A percentile compares a stretch with the other conserved stretches of the same genome.
Conservation (phyloP, 441 rosid species). For the Gossypium schwendimanii region DNA sequence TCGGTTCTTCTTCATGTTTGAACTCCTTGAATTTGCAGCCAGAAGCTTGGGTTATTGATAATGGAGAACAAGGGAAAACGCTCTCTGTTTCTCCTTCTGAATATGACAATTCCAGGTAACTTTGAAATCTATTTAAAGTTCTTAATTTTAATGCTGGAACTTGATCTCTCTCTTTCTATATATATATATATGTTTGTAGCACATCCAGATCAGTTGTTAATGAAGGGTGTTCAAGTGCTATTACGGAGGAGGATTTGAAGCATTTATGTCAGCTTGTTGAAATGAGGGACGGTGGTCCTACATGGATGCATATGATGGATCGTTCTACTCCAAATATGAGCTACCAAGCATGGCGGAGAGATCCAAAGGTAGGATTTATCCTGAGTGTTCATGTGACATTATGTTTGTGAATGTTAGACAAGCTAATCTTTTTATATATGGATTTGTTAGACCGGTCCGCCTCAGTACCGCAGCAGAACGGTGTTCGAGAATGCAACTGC, state of each 20-base stretch:
- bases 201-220: conserved; percentile 27
- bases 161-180: not conserved
- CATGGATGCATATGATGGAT: conserved; percentile 73
- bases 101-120: conserved; percentile 31
- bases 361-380: conserved; percentile 40
- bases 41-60: conserved; percentile 20
- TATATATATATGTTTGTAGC: not conserved
- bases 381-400: not conserved
- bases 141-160: not conserved
- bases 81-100: conserved; percentile 9
- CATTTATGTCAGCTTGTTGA: conserved; percentile 51
- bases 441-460: conserved; percentile 52
- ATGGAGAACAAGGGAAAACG: conserved; percentile 10
- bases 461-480: conserved; percentile 57
- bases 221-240: conserved; percentile 34
- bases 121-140: not conserved
- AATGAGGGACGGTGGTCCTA: conserved; percentile 63
- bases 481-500: conserved; percentile 62
- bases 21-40: conserved; percentile 29
- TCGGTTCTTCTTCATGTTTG: conserved; percentile 40
- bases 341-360: conserved; percentile 77
- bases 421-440: not conserved
- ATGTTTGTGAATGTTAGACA: not conserved
- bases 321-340: conserved; percentile 50
- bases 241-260: conserved; percentile 50